Conservation (phyloP, 2,329 filamentous ascomycete species). For the Cephalotrichum gorgonifer region DNA sequence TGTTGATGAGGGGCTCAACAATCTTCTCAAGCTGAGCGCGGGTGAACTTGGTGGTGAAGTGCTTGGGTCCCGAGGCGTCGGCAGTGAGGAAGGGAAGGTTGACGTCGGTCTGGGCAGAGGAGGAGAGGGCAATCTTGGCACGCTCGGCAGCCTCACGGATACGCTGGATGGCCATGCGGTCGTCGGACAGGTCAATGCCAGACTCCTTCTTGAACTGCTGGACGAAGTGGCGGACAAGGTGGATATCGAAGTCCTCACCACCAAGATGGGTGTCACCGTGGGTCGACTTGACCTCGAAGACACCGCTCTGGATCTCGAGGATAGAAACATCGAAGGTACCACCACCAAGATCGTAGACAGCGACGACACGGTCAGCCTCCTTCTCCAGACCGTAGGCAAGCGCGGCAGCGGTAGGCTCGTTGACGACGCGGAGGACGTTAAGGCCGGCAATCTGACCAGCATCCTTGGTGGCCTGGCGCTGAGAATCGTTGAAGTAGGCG, state of each 20-base stretch:
- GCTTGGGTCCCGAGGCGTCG: constrained; percentile 89
- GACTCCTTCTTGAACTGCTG: constrained; percentile 95
- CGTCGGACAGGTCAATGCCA: constrained; percentile 76
- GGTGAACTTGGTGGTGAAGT: constrained; percentile 94
- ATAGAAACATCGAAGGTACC: constrained; percentile 99
- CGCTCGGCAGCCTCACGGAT: constrained; percentile 98
- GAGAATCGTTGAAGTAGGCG: constrained; percentile 97
- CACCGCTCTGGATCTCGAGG: constrained; percentile 92
- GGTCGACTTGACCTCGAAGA: constrained; percentile 98
- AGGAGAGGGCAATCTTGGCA: constrained; percentile 98
- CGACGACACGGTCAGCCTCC: constrained; percentile 78
- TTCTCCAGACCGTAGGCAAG: constrained; percentile 96
- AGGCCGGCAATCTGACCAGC: constrained; percentile 93
- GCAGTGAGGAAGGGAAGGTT: constrained; percentile 98
- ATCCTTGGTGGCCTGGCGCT: constrained; percentile 97
- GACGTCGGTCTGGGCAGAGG: constrained; percentile 90
- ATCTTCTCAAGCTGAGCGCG: constrained; percentile 88
- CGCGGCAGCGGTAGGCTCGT: constrained; percentile 93
- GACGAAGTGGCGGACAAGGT: constrained; percentile 85
- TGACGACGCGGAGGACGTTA: constrained; percentile 94
- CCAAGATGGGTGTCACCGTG: constrained; percentile 97
- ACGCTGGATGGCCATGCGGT: constrained; percentile 98
- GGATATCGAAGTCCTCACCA: constrained; percentile 97
- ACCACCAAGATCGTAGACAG: constrained; percentile 96
- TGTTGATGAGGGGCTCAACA: constrained; percentile 78